Evolutionary conservation across 352 stramenopile species (phyloP), one percentile per base, ranked within the genome.

Genomic region (Globisporangium cylindrosporum): DNA sequence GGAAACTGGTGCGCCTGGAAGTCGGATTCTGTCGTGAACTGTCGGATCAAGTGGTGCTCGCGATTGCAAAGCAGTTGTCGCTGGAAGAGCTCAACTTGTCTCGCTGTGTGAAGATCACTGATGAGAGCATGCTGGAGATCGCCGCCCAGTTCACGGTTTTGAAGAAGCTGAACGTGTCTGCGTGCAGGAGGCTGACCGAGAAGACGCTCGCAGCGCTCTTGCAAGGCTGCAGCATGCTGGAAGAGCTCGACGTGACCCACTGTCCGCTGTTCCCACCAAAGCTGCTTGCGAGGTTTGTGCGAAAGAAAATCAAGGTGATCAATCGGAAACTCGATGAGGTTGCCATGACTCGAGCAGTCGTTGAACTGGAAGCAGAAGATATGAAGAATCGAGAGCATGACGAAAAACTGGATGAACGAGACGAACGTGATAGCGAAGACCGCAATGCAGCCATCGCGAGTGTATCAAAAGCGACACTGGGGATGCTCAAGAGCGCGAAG

Each of bases 1-100:
- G 73, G 1, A 86, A 84, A 29, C 75, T 98, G 5, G 73, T 94
- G 25, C 77, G 62, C 3, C 66, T 98, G 4, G 76, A 89, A 36
- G 24, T 98, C 1, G 84, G 70, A 0, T 93, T 95, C 48, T 98
- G 92, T 62, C 86, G 89, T 4, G 82, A 95, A 27, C 60, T 98
- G 8, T 92, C 90, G 2, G 90, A 98, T 66, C 74, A 34, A 12
- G 78, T 84, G 18, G 59, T 97, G 25, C 74, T 76, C 5, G 69
- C 78, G 24, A 85, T 98, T 60, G 83, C 89, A 15, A 79, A 90
- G 36, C 79, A 88, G 7, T 73, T 98, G 18, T 95, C 88, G 65
- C 72, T 98, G 0, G 90, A 95, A 64, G 72, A 79, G 43, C 65
- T 95, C 10, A 92, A 86, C 36, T 27, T 95, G 8, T 78, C 76